Evolutionary conservation across 805 yeast genomes (phyloP).

Genomic region (Torulaspora indica): DNA sequence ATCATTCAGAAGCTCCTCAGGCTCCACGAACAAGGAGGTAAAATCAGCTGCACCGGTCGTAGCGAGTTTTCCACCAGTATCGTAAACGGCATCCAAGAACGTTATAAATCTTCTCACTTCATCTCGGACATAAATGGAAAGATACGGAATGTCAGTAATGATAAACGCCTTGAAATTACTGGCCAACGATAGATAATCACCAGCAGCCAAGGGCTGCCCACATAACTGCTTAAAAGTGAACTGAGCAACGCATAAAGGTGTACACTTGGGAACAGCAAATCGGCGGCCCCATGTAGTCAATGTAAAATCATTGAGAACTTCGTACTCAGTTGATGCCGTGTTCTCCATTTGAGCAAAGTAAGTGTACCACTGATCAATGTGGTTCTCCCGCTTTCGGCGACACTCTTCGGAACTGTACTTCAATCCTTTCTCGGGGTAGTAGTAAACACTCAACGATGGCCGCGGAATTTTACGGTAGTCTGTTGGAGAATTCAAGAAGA

Average conservation of each 20-base stretch:
- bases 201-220: conserved; percentile 85
- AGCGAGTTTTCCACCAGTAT: conserved; percentile 80
- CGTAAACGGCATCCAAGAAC: conserved; percentile 92
- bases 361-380: conserved; percentile 70
- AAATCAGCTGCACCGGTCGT: conserved; percentile 87
- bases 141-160: conserved; percentile 87
- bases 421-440: conserved; percentile 62
- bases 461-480: conserved; percentile 88
- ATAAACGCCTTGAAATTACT: conserved; percentile 68
- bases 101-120: conserved; percentile 88
- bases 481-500: conserved; percentile 81
- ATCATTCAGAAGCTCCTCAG: conserved; percentile 48
- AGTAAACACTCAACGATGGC: conserved; percentile 76
- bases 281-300: conserved; percentile 85
- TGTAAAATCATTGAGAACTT: conserved; percentile 24
- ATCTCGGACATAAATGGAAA: conserved; percentile 75
- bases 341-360: conserved; percentile 65
- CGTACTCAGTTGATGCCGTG: conserved; percentile 16
- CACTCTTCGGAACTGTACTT: conserved; percentile 49
- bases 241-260: conserved; percentile 80
- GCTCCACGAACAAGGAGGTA: conserved; percentile 79
- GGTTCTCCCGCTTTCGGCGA: conserved; percentile 49
- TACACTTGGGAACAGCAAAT: conserved; percentile 66
- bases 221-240: conserved; percentile 84
- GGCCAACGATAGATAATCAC: conserved; percentile 86